Conservation (phyloP, 2,329 filamentous ascomycete species). For the Sarocladium brachiariae region DNA sequence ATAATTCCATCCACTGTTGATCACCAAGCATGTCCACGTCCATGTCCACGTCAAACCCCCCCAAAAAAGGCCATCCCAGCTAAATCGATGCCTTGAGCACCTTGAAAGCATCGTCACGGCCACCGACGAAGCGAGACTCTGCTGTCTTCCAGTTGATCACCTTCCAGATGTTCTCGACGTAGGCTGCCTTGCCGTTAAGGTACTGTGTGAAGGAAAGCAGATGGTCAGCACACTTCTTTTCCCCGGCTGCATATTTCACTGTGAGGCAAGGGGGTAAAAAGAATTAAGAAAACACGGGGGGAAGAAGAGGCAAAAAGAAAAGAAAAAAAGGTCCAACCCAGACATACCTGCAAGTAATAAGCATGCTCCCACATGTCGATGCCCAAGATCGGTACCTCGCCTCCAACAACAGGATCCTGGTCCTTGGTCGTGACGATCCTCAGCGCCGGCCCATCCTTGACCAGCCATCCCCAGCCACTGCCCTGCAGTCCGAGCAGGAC, state of each 20-base stretch:
- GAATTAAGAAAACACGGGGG: no score
- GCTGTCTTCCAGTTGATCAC: slow-evolving; percentile 72
- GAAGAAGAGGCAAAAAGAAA: not conserved
- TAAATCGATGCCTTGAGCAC: slow-evolving; percentile 36
- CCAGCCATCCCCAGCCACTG: slow-evolving; percentile 83
- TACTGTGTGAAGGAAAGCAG: slow-evolving; percentile 47
- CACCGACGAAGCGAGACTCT: slow-evolving; percentile 53
- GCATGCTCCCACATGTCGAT: slow-evolving; percentile 94
- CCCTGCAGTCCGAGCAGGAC: slow-evolving; percentile 68
- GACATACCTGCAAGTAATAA: slow-evolving; percentile 69
- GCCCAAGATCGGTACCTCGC: slow-evolving; percentile 64
- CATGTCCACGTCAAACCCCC: not conserved
- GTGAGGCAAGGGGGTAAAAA: no score
- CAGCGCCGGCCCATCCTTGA: slow-evolving; percentile 55
- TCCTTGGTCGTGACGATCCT: slow-evolving; percentile 78
- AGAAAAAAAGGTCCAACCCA: not conserved
- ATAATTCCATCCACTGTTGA: no score
- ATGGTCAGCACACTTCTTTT: no score
- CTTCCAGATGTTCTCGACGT: slow-evolving; percentile 71
- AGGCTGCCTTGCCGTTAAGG: slow-evolving; percentile 66
- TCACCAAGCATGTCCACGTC: not conserved
- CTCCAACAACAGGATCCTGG: slow-evolving; percentile 65
- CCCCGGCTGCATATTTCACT: no score
- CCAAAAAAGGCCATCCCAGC: no score
- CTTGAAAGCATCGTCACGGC: slow-evolving; percentile 38